Percentiles rank a stretch among this genome's conserved stretches.
These are phyloP conservation scores for Oryza nivara DNA, from an alignment of 176 grass and related monocot genomes.

Conservation along the genomic window DNA sequence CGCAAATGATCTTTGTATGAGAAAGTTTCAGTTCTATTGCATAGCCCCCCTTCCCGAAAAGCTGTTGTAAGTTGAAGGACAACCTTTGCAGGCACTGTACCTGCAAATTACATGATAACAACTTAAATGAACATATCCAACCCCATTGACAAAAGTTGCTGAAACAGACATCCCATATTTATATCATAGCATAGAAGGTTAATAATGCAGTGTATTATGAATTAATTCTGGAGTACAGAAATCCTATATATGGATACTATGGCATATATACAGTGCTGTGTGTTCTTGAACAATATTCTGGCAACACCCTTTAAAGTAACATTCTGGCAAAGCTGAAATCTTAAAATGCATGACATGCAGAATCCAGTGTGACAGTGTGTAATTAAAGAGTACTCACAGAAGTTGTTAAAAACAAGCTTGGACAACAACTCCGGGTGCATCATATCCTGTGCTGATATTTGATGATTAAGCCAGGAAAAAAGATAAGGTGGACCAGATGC, in stretches of 20 bases:
- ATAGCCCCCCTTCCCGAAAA: conserved; percentile 66
- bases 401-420: conserved; percentile 84
- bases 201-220: neutral
- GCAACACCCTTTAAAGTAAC: neutral
- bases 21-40: conserved; percentile 71
- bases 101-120: conserved; percentile 40
- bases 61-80: conserved; percentile 82
- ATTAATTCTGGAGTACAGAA: neutral
- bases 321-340: neutral
- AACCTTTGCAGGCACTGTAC: conserved; percentile 85
- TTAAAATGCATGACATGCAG: neutral
- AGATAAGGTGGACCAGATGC: conserved; percentile 64
- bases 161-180: neutral
- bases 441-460: conserved; percentile 87
- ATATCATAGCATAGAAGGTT: neutral
- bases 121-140: neutral
- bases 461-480: conserved; percentile 83
- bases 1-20: conserved; percentile 70
- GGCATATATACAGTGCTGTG: neutral
- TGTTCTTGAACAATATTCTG: neutral
- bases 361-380: too few species aligned
- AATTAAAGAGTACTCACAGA: conserved; percentile 55
- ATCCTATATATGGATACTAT: neutral
- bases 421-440: conserved; percentile 76
- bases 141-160: neutral